Evolutionary conservation across 805 yeast species (phyloP).

Genomic region (Phaffomyces antillensis): DNA sequence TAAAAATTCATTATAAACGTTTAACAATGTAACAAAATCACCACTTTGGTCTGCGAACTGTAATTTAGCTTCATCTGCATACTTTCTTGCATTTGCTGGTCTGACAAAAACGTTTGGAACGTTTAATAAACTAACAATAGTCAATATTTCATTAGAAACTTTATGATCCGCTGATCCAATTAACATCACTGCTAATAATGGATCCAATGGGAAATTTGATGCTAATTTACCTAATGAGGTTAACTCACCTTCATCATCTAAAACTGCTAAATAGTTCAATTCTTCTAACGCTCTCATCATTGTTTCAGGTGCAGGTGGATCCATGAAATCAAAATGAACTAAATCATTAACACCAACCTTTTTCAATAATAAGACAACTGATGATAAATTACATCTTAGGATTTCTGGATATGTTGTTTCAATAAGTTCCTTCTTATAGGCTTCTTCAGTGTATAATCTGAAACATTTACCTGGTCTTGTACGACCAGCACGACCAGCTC

Average conservation of each 20-base stretch:
- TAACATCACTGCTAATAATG: conserved; percentile 88
- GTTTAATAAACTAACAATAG: conserved; percentile 83
- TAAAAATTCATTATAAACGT: conserved; percentile 80
- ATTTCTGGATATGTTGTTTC: conserved; percentile 97
- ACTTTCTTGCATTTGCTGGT: conserved; percentile 79
- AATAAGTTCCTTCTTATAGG: conserved; percentile 85
- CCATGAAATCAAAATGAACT: conserved; percentile 98
- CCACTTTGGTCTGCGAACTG: conserved; percentile 90
- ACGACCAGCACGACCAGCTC: conserved; percentile 99
- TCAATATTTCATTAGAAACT: conserved; percentile 83
- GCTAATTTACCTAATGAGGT: conserved; percentile 88
- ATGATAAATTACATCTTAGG: conserved; percentile 80
- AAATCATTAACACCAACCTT: conserved; percentile 92
- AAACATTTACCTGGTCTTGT: conserved; percentile 97
- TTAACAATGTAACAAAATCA: conserved; percentile 85
- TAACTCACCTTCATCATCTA: conserved; percentile 85
- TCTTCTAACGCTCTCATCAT: conserved; percentile 99
- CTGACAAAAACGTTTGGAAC: conserved; percentile 94
- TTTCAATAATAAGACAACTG: conserved; percentile 87
- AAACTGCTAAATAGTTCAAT: conserved; percentile 80
- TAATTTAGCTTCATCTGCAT: conserved; percentile 87
- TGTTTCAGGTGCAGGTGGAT: conserved; percentile 99
- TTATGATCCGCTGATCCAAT: conserved; percentile 79
- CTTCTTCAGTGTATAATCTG: conserved; percentile 93
- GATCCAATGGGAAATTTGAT: conserved; percentile 91